phyloP scores from a whole-genome alignment of 176 grass and related monocot genomes.

The Puccinellia tenuiflora region DNA sequence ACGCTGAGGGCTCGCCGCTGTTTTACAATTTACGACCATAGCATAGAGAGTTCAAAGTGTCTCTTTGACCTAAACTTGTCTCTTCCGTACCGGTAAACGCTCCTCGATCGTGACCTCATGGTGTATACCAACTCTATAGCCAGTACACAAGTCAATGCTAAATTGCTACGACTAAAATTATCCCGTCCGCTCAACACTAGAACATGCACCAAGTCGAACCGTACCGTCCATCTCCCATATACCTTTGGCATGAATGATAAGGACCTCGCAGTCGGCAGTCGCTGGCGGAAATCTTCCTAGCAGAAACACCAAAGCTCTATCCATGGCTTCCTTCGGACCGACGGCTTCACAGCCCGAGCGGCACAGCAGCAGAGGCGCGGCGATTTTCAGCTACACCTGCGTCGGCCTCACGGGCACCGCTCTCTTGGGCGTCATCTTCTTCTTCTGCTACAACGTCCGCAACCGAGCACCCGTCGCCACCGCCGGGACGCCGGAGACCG shows the following conservation, averaged over 20 bases:
- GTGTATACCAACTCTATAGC: background rate
- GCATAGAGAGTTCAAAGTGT: background rate
- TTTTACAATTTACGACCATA: background rate
- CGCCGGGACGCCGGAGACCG: background rate
- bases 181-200: background rate
- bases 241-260: background rate
- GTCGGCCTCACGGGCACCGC: slow-evolving; percentile 6
- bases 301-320: background rate
- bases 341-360: background rate
- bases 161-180: background rate
- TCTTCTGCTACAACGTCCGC: slow-evolving; percentile 25
- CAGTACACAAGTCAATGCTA: background rate
- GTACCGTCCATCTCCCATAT: background rate
- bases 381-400: slow-evolving; percentile 41
- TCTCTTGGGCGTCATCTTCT: slow-evolving; percentile 20
- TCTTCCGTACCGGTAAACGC: background rate
- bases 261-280: background rate
- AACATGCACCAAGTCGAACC: background rate
- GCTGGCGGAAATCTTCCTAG: no score
- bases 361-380: background rate
- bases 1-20: background rate
- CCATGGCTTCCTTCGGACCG: slow-evolving; percentile 7
- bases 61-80: background rate
- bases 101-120: no score
- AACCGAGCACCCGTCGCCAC: slow-evolving; percentile 6